These are phyloP conservation scores for Symbiotaphrina buchneri DNA, from an alignment of 495 filamentous ascomycete genomes.

Conservation along the genomic window DNA sequence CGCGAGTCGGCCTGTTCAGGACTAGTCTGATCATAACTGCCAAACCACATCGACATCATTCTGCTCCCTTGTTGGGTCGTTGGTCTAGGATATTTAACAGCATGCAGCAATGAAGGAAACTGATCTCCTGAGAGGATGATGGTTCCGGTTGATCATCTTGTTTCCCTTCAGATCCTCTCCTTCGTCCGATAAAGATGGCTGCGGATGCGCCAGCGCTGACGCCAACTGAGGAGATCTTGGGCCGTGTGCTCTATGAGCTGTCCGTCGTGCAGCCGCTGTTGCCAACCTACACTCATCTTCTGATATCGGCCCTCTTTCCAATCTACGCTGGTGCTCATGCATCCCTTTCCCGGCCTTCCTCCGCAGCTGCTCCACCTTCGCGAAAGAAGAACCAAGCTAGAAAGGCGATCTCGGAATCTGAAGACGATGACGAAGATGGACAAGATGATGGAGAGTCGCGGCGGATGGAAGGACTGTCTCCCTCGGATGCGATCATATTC, in stretches of 20 bases:
- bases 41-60: no score
- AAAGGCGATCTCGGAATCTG: slow-evolving; percentile 16
- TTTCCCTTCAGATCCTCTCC: no score
- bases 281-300: slow-evolving; percentile 43
- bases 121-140: no score
- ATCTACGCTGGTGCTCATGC: slow-evolving; percentile 49
- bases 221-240: slow-evolving; percentile 25
- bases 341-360: slow-evolving; percentile 14
- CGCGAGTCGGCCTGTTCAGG: no score
- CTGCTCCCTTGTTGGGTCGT: no score
- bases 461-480: slow-evolving; percentile 52
- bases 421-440: slow-evolving; percentile 29
- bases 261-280: slow-evolving; percentile 26
- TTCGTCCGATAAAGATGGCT: no score
- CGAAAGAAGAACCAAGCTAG: slow-evolving; percentile 8
- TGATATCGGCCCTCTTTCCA: slow-evolving; percentile 45
- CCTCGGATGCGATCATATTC: slow-evolving; percentile 69
- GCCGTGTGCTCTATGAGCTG: slow-evolving; percentile 25
- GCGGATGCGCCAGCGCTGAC: no score
- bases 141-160: no score
- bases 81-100: no score
- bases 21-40: no score
- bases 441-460: slow-evolving; percentile 20
- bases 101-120: no score
- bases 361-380: slow-evolving; percentile 5